Base-by-base conservation (phyloP, 139 green algal species). In the Chlorella sorokiniana region DNA sequence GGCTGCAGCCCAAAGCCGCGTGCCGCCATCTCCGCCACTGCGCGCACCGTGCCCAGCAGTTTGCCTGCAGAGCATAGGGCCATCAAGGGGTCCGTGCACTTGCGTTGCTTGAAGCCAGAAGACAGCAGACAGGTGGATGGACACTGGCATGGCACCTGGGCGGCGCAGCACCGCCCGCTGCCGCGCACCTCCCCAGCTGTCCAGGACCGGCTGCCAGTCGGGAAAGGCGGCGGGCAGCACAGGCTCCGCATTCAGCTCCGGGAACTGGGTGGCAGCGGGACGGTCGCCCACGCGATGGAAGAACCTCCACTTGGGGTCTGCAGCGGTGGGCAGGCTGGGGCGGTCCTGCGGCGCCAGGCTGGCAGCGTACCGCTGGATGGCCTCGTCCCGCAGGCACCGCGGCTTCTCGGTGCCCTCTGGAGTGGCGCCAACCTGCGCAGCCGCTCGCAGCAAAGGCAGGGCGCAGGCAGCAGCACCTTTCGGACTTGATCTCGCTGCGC, bases 251-350 rank as follows among this genome's bases (percentile, higher is more conserved):
- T 98, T 98, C 31, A 98, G 93, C 82, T 98, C 93, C 31, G 59
- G 59, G 61, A 68, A 85, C 41, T 59, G 18, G 3, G 80, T 85
- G 45, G 40, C 10, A 27, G 16, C 25, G 29, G 76, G 76, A 6
- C 76, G 76, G 29, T 54, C 14, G 62, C 76, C 78, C 48, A 83
- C 71, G 11, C 91, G 85, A 94, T 93, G 97, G 70, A 98, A 93
- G 89, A 91, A 99, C 25, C 96, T 87, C 91, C 95, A 98, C 54
- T 98, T 99, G 29, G 78, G 75, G 73, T 97, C 94, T 6, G 94
- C 69, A 1, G 84, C 88, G 9, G 76, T 85, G 1, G 90, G 90
- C 44, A 87, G 25, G 2, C 69, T 84, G n/a, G 92, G 88, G 27
- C 78, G 74, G 69, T 92, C 68, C 8, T 83, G 84, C 0, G 73